phyloP scores from a whole-genome alignment of 768 basidiomycete genomes.

The Daedaleopsis nitida region DNA sequence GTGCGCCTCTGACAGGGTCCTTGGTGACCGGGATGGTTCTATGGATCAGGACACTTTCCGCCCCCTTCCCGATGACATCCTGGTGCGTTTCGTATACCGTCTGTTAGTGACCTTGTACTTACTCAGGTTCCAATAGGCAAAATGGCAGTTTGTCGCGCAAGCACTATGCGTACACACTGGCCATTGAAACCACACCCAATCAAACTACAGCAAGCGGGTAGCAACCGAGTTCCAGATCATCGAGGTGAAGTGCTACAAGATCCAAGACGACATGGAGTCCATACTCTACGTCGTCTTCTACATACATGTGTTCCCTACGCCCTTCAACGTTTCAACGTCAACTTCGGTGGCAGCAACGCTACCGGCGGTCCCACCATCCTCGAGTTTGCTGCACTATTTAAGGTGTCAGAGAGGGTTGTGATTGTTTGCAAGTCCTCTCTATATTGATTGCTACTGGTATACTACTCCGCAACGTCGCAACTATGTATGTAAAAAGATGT shows the following conservation, averaged over 20 bases:
- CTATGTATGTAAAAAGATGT: not conserved
- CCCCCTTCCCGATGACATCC: too few species aligned
- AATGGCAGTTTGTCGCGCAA: not conserved
- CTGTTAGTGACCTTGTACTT: too few species aligned
- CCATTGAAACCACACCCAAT: too few species aligned
- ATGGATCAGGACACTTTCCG: too few species aligned
- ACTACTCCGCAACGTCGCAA: not conserved
- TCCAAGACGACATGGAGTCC: constrained; percentile 14
- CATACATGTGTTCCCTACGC: too few species aligned
- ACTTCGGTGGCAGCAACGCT: too few species aligned
- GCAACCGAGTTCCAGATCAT: too few species aligned
- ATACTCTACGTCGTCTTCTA: constrained; percentile 8
- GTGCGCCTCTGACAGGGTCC: not conserved
- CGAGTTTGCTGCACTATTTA: too few species aligned
- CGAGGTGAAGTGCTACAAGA: not conserved
- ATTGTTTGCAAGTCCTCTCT: not conserved
- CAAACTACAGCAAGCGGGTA: not conserved
- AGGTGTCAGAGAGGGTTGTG: too few species aligned
- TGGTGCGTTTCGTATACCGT: too few species aligned
- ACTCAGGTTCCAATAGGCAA: not conserved
- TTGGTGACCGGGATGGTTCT: constrained; percentile 10
- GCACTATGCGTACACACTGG: not conserved
- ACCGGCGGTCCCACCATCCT: too few species aligned
- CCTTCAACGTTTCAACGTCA: too few species aligned
- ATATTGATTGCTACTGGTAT: not conserved